Percentiles rank a stretch among this genome's conserved stretches.
These are phyloP conservation scores for Xylaria bambusicola DNA, from an alignment of 495 filamentous ascomycete species.

Conservation along the genomic window DNA sequence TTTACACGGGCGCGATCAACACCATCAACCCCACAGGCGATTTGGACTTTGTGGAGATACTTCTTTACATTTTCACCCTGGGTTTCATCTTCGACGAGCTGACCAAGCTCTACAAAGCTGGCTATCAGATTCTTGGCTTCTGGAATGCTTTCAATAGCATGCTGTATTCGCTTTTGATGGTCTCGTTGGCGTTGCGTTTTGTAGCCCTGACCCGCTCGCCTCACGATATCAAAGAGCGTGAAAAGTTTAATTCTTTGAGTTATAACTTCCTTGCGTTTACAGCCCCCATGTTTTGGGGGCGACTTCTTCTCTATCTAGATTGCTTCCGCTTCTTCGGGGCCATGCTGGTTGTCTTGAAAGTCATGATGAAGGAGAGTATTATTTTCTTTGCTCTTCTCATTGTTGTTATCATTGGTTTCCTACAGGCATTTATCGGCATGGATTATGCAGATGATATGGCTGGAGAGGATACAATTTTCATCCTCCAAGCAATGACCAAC, in stretches of 20 bases:
- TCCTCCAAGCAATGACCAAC: constrained; percentile 88
- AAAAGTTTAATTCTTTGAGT: constrained; percentile 71
- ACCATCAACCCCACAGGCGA: constrained; percentile 77
- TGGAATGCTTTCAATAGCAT: constrained; percentile 93
- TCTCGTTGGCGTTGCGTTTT: constrained; percentile 75
- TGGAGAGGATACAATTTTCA: constrained; percentile 62
- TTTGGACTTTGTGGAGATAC: constrained; percentile 77
- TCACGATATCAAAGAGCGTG: constrained; percentile 53
- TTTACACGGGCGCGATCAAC: constrained; percentile 92
- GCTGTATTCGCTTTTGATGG: constrained; percentile 73
- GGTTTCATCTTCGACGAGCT: constrained; percentile 91
- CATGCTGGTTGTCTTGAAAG: constrained; percentile 94
- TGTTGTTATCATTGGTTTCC: constrained; percentile 84
- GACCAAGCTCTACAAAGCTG: constrained; percentile 89
- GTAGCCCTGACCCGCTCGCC: constrained; percentile 67
- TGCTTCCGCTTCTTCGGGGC: constrained; percentile 94
- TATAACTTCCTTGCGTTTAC: constrained; percentile 93
- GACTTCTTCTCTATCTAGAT: constrained; percentile 90
- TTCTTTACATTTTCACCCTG: constrained; percentile 88
- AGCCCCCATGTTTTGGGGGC: constrained; percentile 96
- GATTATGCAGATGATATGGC: constrained; percentile 74
- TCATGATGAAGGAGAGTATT: constrained; percentile 98
- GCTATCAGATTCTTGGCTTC: constrained; percentile 83
- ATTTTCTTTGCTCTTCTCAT: constrained; percentile 96
- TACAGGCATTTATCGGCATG: constrained; percentile 94